A percentile compares a stretch with the other conserved stretches of the same genome.
These are phyloP conservation scores for Lyophyllum decastes DNA, from an alignment of 768 basidiomycete genomes.

Conservation along the genomic window DNA sequence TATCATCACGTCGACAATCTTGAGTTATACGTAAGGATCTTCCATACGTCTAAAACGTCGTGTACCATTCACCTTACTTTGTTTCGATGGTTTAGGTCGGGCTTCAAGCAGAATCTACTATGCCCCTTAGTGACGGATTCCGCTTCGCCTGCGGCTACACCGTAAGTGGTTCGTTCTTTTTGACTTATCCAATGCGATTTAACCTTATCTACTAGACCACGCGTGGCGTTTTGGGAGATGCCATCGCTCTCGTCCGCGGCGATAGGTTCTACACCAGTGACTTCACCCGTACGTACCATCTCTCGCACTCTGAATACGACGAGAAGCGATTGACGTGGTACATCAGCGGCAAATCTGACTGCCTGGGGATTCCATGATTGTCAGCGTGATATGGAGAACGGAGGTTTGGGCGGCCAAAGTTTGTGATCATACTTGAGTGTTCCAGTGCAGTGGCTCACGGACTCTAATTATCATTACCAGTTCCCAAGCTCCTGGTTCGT, in stretches of 20 bases:
- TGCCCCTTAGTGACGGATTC: constrained; percentile 29
- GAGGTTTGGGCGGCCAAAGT: constrained; percentile 27
- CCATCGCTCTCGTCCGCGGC: constrained; percentile 52
- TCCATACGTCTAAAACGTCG: background rate
- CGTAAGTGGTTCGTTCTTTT: constrained; percentile 11
- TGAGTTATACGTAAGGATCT: constrained; percentile 31
- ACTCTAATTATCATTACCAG: too few species aligned
- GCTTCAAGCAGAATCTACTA: constrained; percentile 33
- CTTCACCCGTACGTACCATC: constrained; percentile 40
- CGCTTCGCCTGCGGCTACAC: constrained; percentile 32
- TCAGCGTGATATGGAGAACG: constrained; percentile 35
- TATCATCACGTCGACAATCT: constrained; percentile 36
- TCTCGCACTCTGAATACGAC: background rate
- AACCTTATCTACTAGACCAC: constrained; percentile 32
- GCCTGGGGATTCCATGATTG: constrained; percentile 56
- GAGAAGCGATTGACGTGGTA: background rate
- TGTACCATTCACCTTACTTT: background rate
- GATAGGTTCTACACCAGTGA: constrained; percentile 56
- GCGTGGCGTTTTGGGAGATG: constrained; percentile 53
- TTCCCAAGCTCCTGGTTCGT: constrained; percentile 20
- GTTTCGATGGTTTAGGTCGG: constrained; percentile 18
- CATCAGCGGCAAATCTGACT: constrained; percentile 42
- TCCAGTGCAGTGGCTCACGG: too few species aligned
- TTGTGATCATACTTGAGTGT: background rate
- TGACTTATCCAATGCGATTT: background rate